phyloP scores from a whole-genome alignment of 805 yeast species.

The Schwanniomyces occidentalis region DNA sequence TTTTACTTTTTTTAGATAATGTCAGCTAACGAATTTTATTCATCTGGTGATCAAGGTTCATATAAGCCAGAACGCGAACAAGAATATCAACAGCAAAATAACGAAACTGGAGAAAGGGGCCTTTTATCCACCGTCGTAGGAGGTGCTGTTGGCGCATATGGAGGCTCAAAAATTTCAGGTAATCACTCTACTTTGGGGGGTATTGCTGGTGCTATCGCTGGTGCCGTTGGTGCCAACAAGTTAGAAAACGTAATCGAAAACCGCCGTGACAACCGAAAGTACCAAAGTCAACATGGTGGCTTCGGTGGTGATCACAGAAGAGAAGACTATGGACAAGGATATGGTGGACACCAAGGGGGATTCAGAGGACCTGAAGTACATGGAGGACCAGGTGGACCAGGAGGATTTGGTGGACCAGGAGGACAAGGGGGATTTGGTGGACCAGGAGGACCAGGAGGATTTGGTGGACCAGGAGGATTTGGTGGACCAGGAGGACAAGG shows the following conservation, averaged over 20 bases:
- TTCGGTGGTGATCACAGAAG: slow-evolving; percentile 8
- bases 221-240: slow-evolving; percentile 56
- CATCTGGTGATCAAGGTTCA: slow-evolving; percentile 41
- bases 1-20: slow-evolving; percentile 20
- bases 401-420: slow-evolving; percentile 8
- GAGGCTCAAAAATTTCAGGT: slow-evolving; percentile 47
- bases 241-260: slow-evolving; percentile 40
- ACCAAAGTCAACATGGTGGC: slow-evolving; percentile 10
- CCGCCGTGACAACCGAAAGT: slow-evolving; percentile 7
- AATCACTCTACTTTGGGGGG: slow-evolving; percentile 45
- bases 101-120: slow-evolving; percentile 41
- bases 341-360: slow-evolving; percentile 11
- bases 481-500: slow-evolving; percentile 18
- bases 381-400: slow-evolving; percentile 10
- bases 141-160: slow-evolving; percentile 55
- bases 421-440: slow-evolving; percentile 2
- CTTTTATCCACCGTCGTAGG: slow-evolving; percentile 47
- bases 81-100: slow-evolving; percentile 25
- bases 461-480: slow-evolving; percentile 9
- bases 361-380: slow-evolving; percentile 12
- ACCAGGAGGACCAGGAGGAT: slow-evolving; percentile 9
- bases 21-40: slow-evolving; percentile 61
- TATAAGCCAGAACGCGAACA: slow-evolving; percentile 19
- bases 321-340: slow-evolving; percentile 5
- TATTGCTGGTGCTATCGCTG: slow-evolving; percentile 54